These are phyloP conservation scores for Debaryomyces sp. DNA, from an alignment of 1,139 yeast genomes.

Conservation along the genomic window DNA sequence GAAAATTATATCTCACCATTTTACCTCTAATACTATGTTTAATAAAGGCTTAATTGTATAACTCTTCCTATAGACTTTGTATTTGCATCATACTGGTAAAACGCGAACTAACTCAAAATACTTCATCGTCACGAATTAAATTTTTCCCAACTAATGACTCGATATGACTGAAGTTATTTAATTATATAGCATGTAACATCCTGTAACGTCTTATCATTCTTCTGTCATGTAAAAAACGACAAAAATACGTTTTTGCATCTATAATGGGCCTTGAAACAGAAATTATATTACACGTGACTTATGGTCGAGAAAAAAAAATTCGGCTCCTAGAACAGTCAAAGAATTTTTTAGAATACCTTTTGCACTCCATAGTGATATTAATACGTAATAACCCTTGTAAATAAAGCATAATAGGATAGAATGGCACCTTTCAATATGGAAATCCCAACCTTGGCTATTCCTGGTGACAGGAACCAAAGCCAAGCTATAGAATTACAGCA, in stretches of 20 bases:
- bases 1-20: no score
- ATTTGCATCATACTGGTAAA: no score
- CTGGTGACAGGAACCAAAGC: conserved; percentile 47
- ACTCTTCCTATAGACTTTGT: no score
- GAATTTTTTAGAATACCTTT: not conserved
- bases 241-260: not conserved
- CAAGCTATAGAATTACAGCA: conserved; percentile 15
- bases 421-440: conserved; percentile 37
- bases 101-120: no score
- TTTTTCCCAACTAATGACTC: not conserved
- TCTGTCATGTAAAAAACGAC: not conserved
- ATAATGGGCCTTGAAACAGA: not conserved
- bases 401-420: not conserved
- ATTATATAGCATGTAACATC: not conserved
- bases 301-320: not conserved
- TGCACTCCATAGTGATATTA: not conserved
- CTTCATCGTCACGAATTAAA: no score
- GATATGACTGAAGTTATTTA: no score
- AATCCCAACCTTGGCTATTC: conserved; percentile 61
- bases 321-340: not conserved
- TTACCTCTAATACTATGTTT: no score
- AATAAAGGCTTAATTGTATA: no score
- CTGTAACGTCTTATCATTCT: not conserved
- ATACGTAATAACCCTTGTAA: not conserved
- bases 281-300: not conserved